Conservation (phyloP, 139 green algal species). For the Chlamydomonas schloesseri region DNA sequence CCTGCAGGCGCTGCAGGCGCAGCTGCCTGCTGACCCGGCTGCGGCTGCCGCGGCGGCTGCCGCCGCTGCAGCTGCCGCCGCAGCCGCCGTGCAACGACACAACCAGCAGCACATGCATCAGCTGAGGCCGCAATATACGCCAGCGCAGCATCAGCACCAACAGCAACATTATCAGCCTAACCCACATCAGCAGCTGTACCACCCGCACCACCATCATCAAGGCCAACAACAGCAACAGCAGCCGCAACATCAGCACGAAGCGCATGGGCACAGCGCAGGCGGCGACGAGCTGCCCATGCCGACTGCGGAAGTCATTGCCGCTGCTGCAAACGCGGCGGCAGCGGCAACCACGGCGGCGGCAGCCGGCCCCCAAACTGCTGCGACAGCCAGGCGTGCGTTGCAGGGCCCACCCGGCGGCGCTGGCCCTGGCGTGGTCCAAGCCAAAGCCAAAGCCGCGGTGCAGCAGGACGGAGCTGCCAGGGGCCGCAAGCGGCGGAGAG, state of each 20-base stretch:
- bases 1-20: background rate
- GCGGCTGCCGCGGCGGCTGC: conserved; percentile 11
- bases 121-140: background rate
- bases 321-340: background rate
- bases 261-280: too few relatives aligned
- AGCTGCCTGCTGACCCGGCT: background rate
- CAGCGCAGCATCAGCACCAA: background rate
- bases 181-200: background rate
- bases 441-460: background rate
- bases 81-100: background rate
- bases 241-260: background rate
- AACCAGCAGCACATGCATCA: background rate
- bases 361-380: too few relatives aligned
- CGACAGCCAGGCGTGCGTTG: too few relatives aligned
- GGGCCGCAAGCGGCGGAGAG: conserved; percentile 8
- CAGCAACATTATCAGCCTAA: too few relatives aligned
- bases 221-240: background rate
- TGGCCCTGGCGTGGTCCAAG: too few relatives aligned
- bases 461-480: background rate
- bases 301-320: too few relatives aligned
- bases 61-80: conserved; percentile 10
- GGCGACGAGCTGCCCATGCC: too few relatives aligned
- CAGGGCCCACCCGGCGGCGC: too few relatives aligned
- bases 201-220: background rate
- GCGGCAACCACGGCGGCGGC: too few relatives aligned